These are phyloP conservation scores for Alternaria infectoria DNA, from an alignment of 2,329 filamentous ascomycete species.

Conservation along the genomic window DNA sequence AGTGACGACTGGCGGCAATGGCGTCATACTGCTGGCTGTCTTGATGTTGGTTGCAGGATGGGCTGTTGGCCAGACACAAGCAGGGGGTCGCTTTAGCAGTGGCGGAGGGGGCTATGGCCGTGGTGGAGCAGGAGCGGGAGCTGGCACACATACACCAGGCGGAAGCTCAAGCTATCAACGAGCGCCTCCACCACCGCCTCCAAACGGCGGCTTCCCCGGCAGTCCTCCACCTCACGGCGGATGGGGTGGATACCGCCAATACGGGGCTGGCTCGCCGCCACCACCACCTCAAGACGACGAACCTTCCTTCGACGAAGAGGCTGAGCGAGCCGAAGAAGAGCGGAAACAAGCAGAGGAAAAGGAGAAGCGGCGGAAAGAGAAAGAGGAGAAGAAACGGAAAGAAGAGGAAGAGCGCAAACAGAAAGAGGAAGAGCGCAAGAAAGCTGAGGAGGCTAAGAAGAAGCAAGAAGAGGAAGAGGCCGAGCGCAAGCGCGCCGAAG, in stretches of 20 bases:
- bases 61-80: conserved; percentile 72
- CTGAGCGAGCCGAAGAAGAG: conserved; percentile 63
- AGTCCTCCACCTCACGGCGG: conserved; percentile 40
- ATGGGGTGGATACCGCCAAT: conserved; percentile 41
- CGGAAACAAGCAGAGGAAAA: conserved; percentile 13
- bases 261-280: conserved; percentile 33
- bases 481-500: not conserved
- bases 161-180: conserved; percentile 37
- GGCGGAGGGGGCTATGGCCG: conserved; percentile 35
- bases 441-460: conserved; percentile 15
- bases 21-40: conserved; percentile 73
- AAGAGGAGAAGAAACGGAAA: conserved; percentile 4
- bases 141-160: conserved; percentile 32
- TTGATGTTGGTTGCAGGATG: conserved; percentile 79
- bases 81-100: conserved; percentile 51
- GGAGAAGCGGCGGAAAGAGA: conserved; percentile 8
- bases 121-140: conserved; percentile 39
- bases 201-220: conserved; percentile 41
- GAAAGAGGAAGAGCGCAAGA: conserved; percentile 18
- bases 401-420: not conserved
- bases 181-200: conserved; percentile 37
- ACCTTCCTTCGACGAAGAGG: conserved; percentile 50
- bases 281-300: conserved; percentile 41
- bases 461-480: conserved; percentile 7
- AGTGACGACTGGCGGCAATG: conserved; percentile 65